phyloP scores from a whole-genome alignment of 306 rosid genomes.

The Casuarina cunninghamiana region DNA sequence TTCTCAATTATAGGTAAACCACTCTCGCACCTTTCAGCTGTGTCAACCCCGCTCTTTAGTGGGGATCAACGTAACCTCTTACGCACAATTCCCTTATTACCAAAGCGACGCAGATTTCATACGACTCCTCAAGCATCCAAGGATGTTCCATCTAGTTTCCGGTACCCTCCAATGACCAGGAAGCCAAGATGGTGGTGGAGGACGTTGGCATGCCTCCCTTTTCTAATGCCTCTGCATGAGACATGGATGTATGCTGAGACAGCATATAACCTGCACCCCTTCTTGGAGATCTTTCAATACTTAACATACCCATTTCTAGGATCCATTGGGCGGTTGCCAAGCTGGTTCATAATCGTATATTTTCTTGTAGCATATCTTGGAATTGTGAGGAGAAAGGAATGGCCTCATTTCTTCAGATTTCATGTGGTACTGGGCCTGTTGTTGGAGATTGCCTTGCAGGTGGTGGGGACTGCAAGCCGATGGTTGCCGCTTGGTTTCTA shows the following conservation, averaged over 20 bases:
- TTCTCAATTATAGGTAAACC: conserved; percentile 41
- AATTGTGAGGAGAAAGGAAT: conserved; percentile 88
- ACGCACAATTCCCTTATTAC: conserved; percentile 52
- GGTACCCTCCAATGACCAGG: conserved; percentile 85
- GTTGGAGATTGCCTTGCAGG: conserved; percentile 88
- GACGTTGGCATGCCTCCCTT: conserved; percentile 87
- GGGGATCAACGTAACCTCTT: conserved; percentile 58
- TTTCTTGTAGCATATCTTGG: conserved; percentile 89
- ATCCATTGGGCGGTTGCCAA: conserved; percentile 74
- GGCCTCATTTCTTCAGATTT: conserved; percentile 96
- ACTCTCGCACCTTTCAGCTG: conserved; percentile 48
- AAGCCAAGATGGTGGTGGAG: conserved; percentile 99
- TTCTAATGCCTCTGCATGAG: conserved; percentile 90
- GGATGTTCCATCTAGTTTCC: conserved; percentile 74
- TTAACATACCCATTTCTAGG: conserved; percentile 77
- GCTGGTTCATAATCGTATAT: conserved; percentile 96
- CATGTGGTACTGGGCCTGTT: conserved; percentile 96
- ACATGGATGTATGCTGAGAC: conserved; percentile 99
- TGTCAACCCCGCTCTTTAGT: conserved; percentile 49
- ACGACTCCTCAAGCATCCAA: conserved; percentile 63
- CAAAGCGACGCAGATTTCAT: conserved; percentile 29
- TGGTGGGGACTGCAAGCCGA: conserved; percentile 82
- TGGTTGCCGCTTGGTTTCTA: conserved; percentile 83
- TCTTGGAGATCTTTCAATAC: conserved; percentile 60
- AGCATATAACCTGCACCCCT: conserved; percentile 80